Evolutionary conservation across 495 filamentous ascomycete genomes (phyloP), one percentile per base, ranked within the genome.

Genomic region (Podospora appendiculata): DNA sequence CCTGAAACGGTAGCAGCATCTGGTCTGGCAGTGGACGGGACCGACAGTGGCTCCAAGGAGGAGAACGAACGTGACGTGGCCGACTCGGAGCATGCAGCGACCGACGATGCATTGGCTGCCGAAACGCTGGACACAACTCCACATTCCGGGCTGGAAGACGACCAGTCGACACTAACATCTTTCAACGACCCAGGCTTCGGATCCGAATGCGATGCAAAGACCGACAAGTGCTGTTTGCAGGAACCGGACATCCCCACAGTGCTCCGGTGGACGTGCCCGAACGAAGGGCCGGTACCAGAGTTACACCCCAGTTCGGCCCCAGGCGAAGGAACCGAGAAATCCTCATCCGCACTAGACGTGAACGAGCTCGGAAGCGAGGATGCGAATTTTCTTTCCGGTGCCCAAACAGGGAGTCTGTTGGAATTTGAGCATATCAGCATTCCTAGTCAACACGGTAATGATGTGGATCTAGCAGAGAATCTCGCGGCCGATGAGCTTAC

Each of bases 171-270:
- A 41, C 14, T 25, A 25, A 2, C 25, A 5, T 2, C 25, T 25
- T 25, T 25, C 25, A 2, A 25, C 25, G 25, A 25, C 4, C 10
- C 2, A 45, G 18, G 42, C 4, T 51, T 65, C 58, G 60, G 58
- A 33, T 50, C 58, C 63, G 63, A 66, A 34, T 11, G 7, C 14
- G 17, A 7, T 33, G 18, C 43, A 36, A 41, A 50, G 38, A 25
- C 60, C 47, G 49, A 57, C 41, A 41, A 32, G 43, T 45, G 48
- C 18, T 8, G 13, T 32, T 41, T n/a, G 10, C 33, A 32, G 8
- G 4, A 10, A 34, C 45, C 63, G 58, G 60, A 66, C 58, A 57
- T 55, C 58, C 52, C 56, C 58, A 56, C 52, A 35, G 47, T 55
- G 45, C 35, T 59, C 63, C 60, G 52, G 45, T 10, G 13, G 17